Base-by-base conservation (phyloP, 140 eudicot species). In the Ambrosia hybrid region DNA sequence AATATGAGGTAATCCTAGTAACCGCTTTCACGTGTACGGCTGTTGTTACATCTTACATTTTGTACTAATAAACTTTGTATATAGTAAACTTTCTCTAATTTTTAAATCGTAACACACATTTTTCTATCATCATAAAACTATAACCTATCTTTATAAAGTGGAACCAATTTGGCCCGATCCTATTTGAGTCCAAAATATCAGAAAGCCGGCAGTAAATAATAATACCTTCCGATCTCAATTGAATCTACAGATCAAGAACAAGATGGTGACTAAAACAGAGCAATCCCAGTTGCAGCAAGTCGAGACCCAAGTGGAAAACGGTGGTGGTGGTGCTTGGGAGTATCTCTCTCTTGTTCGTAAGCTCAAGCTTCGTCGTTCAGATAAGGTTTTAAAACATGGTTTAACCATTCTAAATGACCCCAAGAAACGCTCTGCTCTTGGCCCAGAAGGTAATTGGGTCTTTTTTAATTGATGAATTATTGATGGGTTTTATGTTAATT, bases 221-320 rank as follows among this genome's bases (percentile, higher is more conserved):
- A 21, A 21, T 21, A 21, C 26, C 26, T 39, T 39, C 46, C 73
- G 80, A 74, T 74, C 81, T 17, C 56, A 58, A 68, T 68, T 49
- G 75, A 69, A 76, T 61, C 81, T 69, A 7, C 60, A 59, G 55
- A 48, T 48, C 53, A 48, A 48, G n/a, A 76, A 62, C 74, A 78
- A 64, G 78, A 94, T 94, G 99, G 96, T 94, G 86, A 90, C 84
- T 48, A 86, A 90, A 86, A 80, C 92, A 14, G 99, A 94, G 81
- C 87, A 83, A 79, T 83, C 81, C 21, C 83, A 84, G 70, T 75
- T 94, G 64, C 84, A 82, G 36, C 86, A 81, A 62, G 78, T 94
- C 67, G 99, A 94, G 80, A 85, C 49, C 51, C 57, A 57, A 57
- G 62, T 57, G 6, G 62, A 57, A 6, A 57, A 57, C 62, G 62